phyloP scores from a whole-genome alignment of 2,329 filamentous ascomycete genomes.

The Albophoma yamanashiensis region DNA sequence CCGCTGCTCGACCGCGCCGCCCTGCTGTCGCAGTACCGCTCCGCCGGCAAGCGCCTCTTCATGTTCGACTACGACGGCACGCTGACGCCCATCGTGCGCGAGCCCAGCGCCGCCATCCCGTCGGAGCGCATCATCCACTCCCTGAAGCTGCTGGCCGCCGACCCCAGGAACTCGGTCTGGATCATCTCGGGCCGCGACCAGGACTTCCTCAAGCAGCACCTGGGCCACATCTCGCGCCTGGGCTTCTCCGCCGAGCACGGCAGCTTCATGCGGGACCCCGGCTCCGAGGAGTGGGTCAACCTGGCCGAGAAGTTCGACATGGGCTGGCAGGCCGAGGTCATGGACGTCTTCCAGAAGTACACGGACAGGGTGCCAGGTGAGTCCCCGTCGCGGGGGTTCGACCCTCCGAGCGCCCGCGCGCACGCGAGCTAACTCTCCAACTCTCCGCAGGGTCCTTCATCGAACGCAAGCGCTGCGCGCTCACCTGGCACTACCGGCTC shows the following conservation, averaged over 20 bases:
- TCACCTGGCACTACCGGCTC: slow-evolving; percentile 95
- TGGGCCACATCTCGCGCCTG: slow-evolving; percentile 80
- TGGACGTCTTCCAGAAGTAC: slow-evolving; percentile 77
- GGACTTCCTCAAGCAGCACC: slow-evolving; percentile 78
- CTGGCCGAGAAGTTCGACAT: slow-evolving; percentile 80
- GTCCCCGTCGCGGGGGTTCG: too few species aligned
- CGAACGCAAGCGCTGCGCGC: slow-evolving; percentile 83
- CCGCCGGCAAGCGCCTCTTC: slow-evolving; percentile 71
- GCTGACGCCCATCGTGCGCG: slow-evolving; percentile 86
- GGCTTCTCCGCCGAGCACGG: slow-evolving; percentile 97
- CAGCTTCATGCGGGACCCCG: slow-evolving; percentile 82
- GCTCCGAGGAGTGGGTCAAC: slow-evolving; percentile 73
- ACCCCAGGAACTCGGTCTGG: slow-evolving; percentile 86
- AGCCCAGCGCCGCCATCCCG: slow-evolving; percentile 81
- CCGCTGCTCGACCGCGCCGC: slow-evolving; percentile 68
- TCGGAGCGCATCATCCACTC: slow-evolving; percentile 73
- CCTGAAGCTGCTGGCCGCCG: slow-evolving; percentile 66
- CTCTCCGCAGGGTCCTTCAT: slow-evolving; percentile 78
- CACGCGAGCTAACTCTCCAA: neutral
- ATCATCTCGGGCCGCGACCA: slow-evolving; percentile 95
- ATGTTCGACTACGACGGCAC: slow-evolving; percentile 99
- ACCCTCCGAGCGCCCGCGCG: too few species aligned
- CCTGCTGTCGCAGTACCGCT: slow-evolving; percentile 63
- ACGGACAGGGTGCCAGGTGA: slow-evolving; percentile 75
- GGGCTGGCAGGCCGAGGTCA: slow-evolving; percentile 81